phyloP scores from a whole-genome alignment of 192 early-diverging fungal species.

The Umbelopsis vinacea region DNA sequence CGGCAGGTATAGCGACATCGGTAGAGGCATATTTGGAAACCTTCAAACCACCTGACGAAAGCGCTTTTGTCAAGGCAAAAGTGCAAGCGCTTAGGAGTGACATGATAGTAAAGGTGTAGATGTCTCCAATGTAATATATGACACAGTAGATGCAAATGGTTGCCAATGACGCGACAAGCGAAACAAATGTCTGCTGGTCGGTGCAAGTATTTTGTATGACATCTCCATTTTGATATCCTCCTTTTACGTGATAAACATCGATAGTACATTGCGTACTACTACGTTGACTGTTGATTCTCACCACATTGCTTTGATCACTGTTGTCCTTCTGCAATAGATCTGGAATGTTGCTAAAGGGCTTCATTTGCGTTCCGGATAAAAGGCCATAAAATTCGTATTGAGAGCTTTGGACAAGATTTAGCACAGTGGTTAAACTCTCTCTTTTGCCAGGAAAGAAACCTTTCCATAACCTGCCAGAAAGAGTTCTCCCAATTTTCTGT shows the following conservation, averaged over 20 bases:
- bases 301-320: not conserved
- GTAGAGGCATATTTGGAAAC: not conserved
- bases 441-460: not conserved
- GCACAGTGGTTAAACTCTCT: not conserved
- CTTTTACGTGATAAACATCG: not conserved
- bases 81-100: not conserved
- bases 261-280: not conserved
- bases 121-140: not conserved
- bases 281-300: not conserved
- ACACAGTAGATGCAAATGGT: not conserved
- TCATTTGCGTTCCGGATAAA: not conserved
- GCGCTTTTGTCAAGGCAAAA: not conserved
- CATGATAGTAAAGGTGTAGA: not conserved
- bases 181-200: not conserved
- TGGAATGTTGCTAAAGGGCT: not conserved
- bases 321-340: not conserved
- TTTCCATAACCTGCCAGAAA: not conserved
- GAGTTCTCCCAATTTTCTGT: not conserved
- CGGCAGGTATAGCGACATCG: not conserved
- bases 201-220: not conserved
- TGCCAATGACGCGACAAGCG: not conserved
- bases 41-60: not conserved
- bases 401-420: not conserved
- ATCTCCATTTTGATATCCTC: not conserved
- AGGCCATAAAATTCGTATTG: not conserved